A percentile compares a stretch with the other conserved stretches of the same genome.
phyloP scores from a whole-genome alignment of 1,139 yeast genomes.

The Candida labiduridarum region DNA sequence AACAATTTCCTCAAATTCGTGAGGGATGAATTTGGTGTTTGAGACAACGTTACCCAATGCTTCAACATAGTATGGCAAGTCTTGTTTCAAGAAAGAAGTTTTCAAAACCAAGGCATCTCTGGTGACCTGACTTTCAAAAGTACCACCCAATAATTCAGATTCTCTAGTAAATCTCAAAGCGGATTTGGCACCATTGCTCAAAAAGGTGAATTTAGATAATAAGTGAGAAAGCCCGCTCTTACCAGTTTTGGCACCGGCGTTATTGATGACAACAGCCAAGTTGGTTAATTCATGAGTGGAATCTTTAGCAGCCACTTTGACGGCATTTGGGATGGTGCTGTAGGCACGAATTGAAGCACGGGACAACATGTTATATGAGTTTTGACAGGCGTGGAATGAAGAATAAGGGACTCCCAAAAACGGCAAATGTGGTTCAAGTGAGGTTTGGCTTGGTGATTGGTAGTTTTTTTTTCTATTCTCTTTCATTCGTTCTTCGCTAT shows the following conservation, averaged over 20 bases:
- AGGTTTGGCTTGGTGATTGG: constrained; percentile 1
- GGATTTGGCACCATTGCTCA: constrained; percentile 80
- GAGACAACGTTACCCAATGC: constrained; percentile 78
- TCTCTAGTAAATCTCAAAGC: constrained; percentile 95
- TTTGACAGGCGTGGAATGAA: background rate
- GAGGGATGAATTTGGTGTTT: constrained; percentile 74
- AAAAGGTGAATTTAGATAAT: constrained; percentile 81
- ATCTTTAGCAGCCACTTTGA: constrained; percentile 50
- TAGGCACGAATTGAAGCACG: constrained; percentile 51
- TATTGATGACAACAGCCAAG: constrained; percentile 70
- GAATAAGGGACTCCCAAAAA: background rate
- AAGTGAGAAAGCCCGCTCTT: constrained; percentile 87
- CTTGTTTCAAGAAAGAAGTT: constrained; percentile 82
- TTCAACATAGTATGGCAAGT: constrained; percentile 89
- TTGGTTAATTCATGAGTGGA: constrained; percentile 66
- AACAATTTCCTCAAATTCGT: constrained; percentile 81
- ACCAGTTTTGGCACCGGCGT: constrained; percentile 81
- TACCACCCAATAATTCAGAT: constrained; percentile 91
- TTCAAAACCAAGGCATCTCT: constrained; percentile 83
- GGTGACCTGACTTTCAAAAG: constrained; percentile 65
- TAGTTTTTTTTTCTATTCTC: constrained; percentile 4
- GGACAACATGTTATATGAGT: constrained; percentile 35
- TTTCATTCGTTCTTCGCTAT: constrained; percentile 4
- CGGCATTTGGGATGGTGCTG: constrained; percentile 46
- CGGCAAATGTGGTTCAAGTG: constrained; percentile 4